Percentiles rank a stretch among this genome's conserved stretches.
These are phyloP conservation scores for Crithidia acanthocephali DNA, from an alignment of 208 protist species.

Conservation along the genomic window DNA sequence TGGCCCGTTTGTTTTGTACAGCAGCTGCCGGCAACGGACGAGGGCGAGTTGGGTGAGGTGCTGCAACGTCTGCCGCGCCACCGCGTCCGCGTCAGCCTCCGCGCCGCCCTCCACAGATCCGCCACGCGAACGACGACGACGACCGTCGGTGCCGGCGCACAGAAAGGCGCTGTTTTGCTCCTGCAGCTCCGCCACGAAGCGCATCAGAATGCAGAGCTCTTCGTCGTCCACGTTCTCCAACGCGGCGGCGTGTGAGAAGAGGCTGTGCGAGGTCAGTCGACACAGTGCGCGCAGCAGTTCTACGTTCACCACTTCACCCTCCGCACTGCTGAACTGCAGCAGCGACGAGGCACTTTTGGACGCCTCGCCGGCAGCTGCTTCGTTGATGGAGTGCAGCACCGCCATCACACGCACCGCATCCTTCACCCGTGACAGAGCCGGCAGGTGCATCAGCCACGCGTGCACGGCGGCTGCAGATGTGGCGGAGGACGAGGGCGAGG, in stretches of 20 bases:
- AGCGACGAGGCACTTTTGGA: neutral
- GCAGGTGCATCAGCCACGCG: constrained; percentile 15
- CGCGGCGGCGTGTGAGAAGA: constrained; percentile 48
- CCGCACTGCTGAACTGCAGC: constrained; percentile 9
- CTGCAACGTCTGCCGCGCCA: constrained; percentile 11
- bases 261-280: constrained; percentile 34
- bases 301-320: constrained; percentile 16
- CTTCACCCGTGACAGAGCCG: constrained; percentile 18
- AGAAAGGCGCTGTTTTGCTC: constrained; percentile 67
- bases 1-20: constrained; percentile 56
- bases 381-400: constrained; percentile 22
- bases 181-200: constrained; percentile 55
- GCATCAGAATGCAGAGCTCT: constrained; percentile 61
- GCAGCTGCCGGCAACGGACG: constrained; percentile 60
- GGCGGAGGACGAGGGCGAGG: neutral
- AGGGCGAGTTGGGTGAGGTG: constrained; percentile 56
- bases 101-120: no score
- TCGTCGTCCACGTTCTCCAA: constrained; percentile 68
- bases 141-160: neutral
- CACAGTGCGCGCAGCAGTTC: constrained; percentile 41
- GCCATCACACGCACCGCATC: constrained; percentile 64
- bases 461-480: neutral
- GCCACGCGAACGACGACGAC: no score
- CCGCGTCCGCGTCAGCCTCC: neutral
- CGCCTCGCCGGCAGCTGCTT: neutral